These are phyloP conservation scores for Exophiala aquamarina DNA, from an alignment of 2,329 filamentous ascomycete species.

Conservation along the genomic window DNA sequence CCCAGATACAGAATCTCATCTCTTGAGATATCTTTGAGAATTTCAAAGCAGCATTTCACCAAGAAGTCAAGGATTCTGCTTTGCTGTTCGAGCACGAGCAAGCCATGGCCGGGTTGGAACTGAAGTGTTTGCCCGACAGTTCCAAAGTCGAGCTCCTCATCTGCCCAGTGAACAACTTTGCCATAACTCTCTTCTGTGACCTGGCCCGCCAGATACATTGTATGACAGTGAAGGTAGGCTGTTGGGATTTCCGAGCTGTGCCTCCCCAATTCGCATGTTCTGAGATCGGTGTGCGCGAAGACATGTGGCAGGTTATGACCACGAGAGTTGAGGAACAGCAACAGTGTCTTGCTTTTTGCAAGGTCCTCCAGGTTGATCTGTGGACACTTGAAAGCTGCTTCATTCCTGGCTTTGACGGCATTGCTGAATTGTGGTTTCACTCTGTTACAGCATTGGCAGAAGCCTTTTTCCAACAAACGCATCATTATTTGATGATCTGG, in stretches of 20 bases:
- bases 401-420: too few species aligned
- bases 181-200: conserved; percentile 37
- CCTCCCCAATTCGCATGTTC: conserved; percentile 35
- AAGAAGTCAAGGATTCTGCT: conserved; percentile 51
- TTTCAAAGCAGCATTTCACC: conserved; percentile 44
- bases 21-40: conserved; percentile 53
- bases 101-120: conserved; percentile 47
- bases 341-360: conserved; percentile 41
- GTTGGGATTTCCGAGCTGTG: conserved; percentile 25
- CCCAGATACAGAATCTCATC: conserved; percentile 34
- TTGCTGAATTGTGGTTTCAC: too few species aligned
- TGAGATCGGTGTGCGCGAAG: conserved; percentile 51
- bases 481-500: too few species aligned
- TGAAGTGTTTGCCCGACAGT: conserved; percentile 37
- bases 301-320: conserved; percentile 46
- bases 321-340: conserved; percentile 54
- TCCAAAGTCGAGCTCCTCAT: conserved; percentile 25
- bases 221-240: conserved; percentile 33
- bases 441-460: too few species aligned
- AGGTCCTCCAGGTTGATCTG: conserved; percentile 61
- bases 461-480: too few species aligned
- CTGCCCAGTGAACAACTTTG: conserved; percentile 37
- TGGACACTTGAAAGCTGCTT: conserved; percentile 48
- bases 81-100: conserved; percentile 54
- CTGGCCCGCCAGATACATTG: conserved; percentile 36